These are phyloP conservation scores for Elaphomyces granulatus DNA, from an alignment of 495 filamentous ascomycete genomes.

Conservation along the genomic window DNA sequence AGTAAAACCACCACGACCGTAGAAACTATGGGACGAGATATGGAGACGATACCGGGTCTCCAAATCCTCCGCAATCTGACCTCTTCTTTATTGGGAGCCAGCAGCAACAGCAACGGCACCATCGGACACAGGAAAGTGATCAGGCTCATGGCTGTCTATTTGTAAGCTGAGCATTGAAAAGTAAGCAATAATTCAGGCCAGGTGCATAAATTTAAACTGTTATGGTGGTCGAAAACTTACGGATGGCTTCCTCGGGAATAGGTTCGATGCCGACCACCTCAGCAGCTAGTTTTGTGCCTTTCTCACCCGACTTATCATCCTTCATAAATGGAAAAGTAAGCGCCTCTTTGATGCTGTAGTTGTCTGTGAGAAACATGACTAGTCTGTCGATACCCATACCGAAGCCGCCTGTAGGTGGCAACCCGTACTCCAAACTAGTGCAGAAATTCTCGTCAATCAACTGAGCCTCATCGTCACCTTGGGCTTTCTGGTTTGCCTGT, in stretches of 20 bases:
- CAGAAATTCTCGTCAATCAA: conserved; percentile 91
- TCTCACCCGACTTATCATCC: conserved; percentile 39
- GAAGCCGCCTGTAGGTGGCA: conserved; percentile 92
- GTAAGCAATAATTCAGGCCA: too few relatives aligned
- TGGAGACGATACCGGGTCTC: not conserved
- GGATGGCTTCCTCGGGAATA: conserved; percentile 51
- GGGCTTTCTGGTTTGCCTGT: conserved; percentile 87
- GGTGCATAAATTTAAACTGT: too few relatives aligned
- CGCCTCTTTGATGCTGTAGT: conserved; percentile 93
- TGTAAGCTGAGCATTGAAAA: too few relatives aligned
- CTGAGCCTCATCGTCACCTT: conserved; percentile 95
- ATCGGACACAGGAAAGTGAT: too few relatives aligned
- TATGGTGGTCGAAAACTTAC: too few relatives aligned
- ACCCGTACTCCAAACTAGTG: conserved; percentile 65
- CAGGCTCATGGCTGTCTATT: too few relatives aligned
- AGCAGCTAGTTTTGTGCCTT: conserved; percentile 43
- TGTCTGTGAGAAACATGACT: conserved; percentile 94
- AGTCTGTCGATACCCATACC: conserved; percentile 95
- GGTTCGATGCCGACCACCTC: conserved; percentile 52
- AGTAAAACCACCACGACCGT: too few relatives aligned
- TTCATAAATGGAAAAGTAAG: conserved; percentile 86
- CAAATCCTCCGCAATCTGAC: too few relatives aligned
- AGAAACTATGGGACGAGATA: too few relatives aligned
- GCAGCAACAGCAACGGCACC: too few relatives aligned
- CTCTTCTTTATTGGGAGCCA: too few relatives aligned